Evolutionary conservation across 2,329 filamentous ascomycete genomes (phyloP), one percentile per base, ranked within the genome.

Genomic region (Fusarium annulatum): DNA sequence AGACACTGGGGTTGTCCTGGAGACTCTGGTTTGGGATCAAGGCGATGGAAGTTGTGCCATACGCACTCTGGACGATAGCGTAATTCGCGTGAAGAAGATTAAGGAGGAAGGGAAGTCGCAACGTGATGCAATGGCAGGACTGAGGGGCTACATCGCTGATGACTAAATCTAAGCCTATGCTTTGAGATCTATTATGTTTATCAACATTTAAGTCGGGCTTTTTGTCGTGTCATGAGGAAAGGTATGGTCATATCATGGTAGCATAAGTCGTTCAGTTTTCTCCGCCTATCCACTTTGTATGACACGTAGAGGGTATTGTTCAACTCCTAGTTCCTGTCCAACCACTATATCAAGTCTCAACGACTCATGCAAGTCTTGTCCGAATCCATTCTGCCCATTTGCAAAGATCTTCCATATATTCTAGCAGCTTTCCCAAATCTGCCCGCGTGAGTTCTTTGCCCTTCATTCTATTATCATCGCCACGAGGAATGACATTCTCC

Each of bases 331-430:
- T 67, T 58, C 52, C 38, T 51, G 48, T 43, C 23, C 18, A 45
- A 53, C 46, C 43, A 53, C 39, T 36, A 28, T 23, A 18, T 56
- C 33, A 38, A 30, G 19, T 26, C 12, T n/a, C 10, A 33, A 14
- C 33, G 19, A 33, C 56, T 70, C 68, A 79, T n/a, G 67, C 73
- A 55, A 84, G 67, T 21, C 83, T 79, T 43, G 79, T 82, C 64
- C 86, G 81, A 43, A 89, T 85, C 85, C 86, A 88, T 76, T 88
- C 86, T 36, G 83, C 84, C 87, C 87, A 89, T 68, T 84, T 82
- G 67, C 86, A 86, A 53, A 89, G 75, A 70, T 89, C 85, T 76
- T 89, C 87, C 72, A 87, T 81, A 51, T 84, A 77, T 80, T 88
- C 86, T 53, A 89, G 77, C 63, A 84, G 79, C 49, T 78, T 82